Evolutionary conservation across 805 yeast species (phyloP), one percentile per base, ranked within the genome.

Genomic region (Monosporozyma solicola): DNA sequence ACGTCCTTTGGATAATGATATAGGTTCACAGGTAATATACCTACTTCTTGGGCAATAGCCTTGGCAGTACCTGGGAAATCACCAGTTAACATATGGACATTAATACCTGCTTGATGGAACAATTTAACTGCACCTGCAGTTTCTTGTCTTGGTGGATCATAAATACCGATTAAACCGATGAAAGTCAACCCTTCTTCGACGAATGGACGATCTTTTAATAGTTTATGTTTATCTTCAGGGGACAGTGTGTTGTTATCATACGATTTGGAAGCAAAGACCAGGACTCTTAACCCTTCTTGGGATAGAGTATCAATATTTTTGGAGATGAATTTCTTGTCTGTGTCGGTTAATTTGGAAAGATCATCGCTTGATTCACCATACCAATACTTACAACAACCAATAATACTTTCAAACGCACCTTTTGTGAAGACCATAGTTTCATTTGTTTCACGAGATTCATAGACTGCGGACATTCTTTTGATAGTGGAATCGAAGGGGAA

Each of bases 71-170:
- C 83, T 53, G 91, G 95, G 49, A 87, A 79, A 70, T 91, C 97
- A 61, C 97, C 97, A 8, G 99, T 94, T 59, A 94, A 87, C 98
- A 94, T 94, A 52, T 92, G 87, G n/a, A 94, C 95, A 61, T 89
- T 95, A 46, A 94, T 97, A 48, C 98, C 97, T 53, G 97, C 96
- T 61, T 82, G 81, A 76, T 90, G 81, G 55, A 94, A 78, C 59
- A 80, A 74, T 35, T 86, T 77, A 52, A 94, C 81, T 1, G 97
- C 86, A 50, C 76, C 74, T 41, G 81, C 78, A 6, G 94, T 97
- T 59, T 84, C 85, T 11, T 88, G 85, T 64, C 99, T 81, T 52
- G 99, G 99, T 9, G 99, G 99, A 72, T 94, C 99, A 61, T 89
- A 89, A 89, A 94, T 90, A 55, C 97, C 98, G 57, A 89, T 77